Evolutionary conservation across 208 protist genomes (phyloP).

Genomic region (Trypanosoma rangeli): DNA sequence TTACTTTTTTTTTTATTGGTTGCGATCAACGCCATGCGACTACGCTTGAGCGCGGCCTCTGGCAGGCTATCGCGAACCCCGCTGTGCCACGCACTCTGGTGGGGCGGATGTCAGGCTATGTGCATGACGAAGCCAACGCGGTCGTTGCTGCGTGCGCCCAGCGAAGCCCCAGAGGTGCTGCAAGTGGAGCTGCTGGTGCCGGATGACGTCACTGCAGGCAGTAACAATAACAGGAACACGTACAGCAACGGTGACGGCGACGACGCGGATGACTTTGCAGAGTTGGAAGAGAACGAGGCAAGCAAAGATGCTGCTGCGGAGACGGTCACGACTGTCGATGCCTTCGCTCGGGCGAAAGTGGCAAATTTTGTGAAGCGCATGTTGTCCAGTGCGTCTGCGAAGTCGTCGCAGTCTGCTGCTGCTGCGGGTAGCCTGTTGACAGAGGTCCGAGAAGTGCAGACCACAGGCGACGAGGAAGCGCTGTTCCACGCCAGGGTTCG

Average conservation of each 20-base stretch:
- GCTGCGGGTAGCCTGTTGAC: constrained; percentile 5
- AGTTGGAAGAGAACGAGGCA: background rate
- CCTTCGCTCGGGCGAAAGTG: constrained; percentile 75
- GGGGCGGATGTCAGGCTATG: background rate
- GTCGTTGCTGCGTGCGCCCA: background rate
- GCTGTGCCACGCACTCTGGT: background rate
- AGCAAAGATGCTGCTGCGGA: constrained; percentile 31
- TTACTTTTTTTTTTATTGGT: background rate
- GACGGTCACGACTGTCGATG: constrained; percentile 48
- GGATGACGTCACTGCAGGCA: constrained; percentile 2
- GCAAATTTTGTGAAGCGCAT: constrained; percentile 58
- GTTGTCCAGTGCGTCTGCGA: background rate
- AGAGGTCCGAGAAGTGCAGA: constrained; percentile 66
- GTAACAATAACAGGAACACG: background rate
- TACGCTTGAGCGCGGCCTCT: background rate
- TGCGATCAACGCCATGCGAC: background rate
- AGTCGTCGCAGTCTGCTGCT: background rate
- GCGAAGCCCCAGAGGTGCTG: constrained; percentile 10
- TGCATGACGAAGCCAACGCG: background rate
- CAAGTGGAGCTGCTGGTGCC: constrained; percentile 29
- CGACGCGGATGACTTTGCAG: constrained; percentile 7
- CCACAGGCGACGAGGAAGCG: constrained; percentile 16
- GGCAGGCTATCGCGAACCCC: background rate
- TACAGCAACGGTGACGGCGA: background rate
- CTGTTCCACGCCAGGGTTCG: constrained; percentile 66